Conservation (phyloP, 2,329 filamentous ascomycete genomes). For the Penicillium sp. region DNA sequence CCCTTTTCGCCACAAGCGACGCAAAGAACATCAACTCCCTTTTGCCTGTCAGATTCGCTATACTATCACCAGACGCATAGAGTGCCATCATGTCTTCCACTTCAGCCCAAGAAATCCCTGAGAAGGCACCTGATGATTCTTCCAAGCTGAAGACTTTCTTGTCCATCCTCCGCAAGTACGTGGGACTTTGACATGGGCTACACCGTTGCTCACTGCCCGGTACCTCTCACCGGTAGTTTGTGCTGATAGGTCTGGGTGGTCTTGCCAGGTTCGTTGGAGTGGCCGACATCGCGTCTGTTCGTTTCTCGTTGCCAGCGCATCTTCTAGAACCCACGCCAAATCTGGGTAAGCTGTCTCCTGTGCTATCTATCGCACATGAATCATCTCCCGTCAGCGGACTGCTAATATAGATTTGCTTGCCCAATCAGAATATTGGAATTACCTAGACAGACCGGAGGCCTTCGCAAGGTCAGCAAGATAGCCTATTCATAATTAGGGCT, state of each 20-base stretch:
- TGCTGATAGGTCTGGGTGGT: slow-evolving; percentile 5
- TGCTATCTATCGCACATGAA: too few relatives aligned
- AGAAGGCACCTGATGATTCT: slow-evolving; percentile 63
- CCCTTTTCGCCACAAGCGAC: too few relatives aligned
- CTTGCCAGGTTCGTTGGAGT: slow-evolving; percentile 85
- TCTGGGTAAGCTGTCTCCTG: slow-evolving; percentile 60
- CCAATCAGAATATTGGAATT: slow-evolving; percentile 99
- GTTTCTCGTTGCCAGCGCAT: slow-evolving; percentile 91
- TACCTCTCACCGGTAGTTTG: background rate
- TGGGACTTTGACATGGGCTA: too few relatives aligned
- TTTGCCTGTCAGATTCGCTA: too few relatives aligned
- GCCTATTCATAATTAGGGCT: too few relatives aligned
- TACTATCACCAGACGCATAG: too few relatives aligned
- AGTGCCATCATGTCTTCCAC: slow-evolving; percentile 29
- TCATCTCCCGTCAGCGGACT: slow-evolving; percentile 9
- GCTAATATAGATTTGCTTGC: too few relatives aligned
- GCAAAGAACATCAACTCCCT: background rate
- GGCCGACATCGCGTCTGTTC: slow-evolving; percentile 84
- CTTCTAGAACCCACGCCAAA: slow-evolving; percentile 93
- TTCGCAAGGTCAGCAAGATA: slow-evolving; percentile 54
- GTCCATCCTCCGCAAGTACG: slow-evolving; percentile 77
- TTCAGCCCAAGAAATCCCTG: slow-evolving; percentile 33
- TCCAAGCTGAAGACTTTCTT: slow-evolving; percentile 86
- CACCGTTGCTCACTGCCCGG: too few relatives aligned
- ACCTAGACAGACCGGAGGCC: slow-evolving; percentile 86